Conservation (phyloP, 1,284 basidiomycete genomes). For the Cryptococcus floricola region DNA sequence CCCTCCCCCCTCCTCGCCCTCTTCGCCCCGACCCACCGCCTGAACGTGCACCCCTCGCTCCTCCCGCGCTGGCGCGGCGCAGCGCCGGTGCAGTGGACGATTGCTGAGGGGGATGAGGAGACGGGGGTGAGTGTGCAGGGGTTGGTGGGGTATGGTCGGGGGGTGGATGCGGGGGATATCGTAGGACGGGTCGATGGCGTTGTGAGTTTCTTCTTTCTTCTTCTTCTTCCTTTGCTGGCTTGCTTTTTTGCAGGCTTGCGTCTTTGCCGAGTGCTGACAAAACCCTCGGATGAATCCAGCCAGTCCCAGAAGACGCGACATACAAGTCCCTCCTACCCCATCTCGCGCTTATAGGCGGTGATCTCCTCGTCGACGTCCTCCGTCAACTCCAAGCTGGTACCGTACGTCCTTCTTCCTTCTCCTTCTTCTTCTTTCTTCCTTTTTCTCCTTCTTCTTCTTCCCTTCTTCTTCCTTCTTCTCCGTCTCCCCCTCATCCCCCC, state of each 20-base stretch:
- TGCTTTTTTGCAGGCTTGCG: too few species aligned
- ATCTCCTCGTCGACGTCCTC: conserved; percentile 66
- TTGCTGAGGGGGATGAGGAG: conserved; percentile 60
- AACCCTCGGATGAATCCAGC: too few species aligned
- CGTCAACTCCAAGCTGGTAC: conserved; percentile 59
- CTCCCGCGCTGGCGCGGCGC: conserved; percentile 86
- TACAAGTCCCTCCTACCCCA: background rate
- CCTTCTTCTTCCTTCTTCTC: too few species aligned
- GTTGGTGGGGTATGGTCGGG: conserved; percentile 36
- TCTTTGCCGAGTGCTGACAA: too few species aligned
- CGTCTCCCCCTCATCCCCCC: background rate
- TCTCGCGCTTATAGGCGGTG: conserved; percentile 60
- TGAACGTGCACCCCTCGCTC: conserved; percentile 90
- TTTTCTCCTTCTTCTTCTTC: too few species aligned
- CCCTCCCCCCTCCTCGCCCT: conserved; percentile 61
- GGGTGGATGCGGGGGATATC: conserved; percentile 51
- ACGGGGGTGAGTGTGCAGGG: conserved; percentile 66
- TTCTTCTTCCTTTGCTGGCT: background rate
- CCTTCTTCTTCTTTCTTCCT: background rate
- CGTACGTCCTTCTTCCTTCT: too few species aligned
- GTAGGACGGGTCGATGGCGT: conserved; percentile 36
- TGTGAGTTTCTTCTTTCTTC: conserved; percentile 25
- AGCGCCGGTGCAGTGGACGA: conserved; percentile 83
- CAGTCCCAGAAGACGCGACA: background rate
- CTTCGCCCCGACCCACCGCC: conserved; percentile 61